Conservation (phyloP, 371 early-diverging fungal species). For the Choanephora cucurbitarum region DNA sequence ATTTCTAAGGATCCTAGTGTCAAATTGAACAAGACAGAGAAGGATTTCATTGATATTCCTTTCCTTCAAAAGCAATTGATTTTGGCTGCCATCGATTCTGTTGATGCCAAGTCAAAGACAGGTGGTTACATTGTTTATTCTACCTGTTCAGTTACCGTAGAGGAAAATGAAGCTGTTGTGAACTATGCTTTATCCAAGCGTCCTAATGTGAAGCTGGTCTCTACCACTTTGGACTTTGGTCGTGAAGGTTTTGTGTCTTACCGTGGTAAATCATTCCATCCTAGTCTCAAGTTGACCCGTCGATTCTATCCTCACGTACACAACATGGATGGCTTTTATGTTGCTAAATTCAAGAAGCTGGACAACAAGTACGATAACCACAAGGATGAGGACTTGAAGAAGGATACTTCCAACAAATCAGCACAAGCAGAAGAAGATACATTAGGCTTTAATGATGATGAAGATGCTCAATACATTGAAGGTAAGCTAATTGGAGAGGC, state of each 20-base stretch:
- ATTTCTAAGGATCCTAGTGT: constrained; percentile 98
- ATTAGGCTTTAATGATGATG: constrained; percentile 67
- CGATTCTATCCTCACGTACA: constrained; percentile 99
- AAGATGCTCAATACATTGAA: constrained; percentile 67
- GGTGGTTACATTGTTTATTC: constrained; percentile 99
- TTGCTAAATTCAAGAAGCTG: constrained; percentile 94
- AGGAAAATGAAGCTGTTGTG: constrained; percentile 99
- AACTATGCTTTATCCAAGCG: constrained; percentile 95
- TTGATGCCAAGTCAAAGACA: constrained; percentile 90
- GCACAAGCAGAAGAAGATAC: constrained; percentile 33
- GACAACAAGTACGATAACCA: constrained; percentile 66
- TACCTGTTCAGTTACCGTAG: constrained; percentile 98
- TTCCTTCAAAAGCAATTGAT: constrained; percentile 96
- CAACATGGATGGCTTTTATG: constrained; percentile 99
- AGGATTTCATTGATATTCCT: constrained; percentile 90
- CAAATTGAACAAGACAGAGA: constrained; percentile 92
- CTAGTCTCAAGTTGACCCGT: constrained; percentile 80
- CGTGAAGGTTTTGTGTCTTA: constrained; percentile 84
- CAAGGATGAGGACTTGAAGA: constrained; percentile 38
- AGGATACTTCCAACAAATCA: constrained; percentile 16
- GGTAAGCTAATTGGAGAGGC: constrained; percentile 22
- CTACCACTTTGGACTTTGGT: constrained; percentile 92
- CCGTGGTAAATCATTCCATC: constrained; percentile 91
- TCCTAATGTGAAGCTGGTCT: constrained; percentile 91
- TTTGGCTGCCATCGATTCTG: constrained; percentile 96